A percentile compares a stretch with the other conserved stretches of the same genome.
Conservation (phyloP, 805 yeast species). For the Candida yuanshanica region DNA sequence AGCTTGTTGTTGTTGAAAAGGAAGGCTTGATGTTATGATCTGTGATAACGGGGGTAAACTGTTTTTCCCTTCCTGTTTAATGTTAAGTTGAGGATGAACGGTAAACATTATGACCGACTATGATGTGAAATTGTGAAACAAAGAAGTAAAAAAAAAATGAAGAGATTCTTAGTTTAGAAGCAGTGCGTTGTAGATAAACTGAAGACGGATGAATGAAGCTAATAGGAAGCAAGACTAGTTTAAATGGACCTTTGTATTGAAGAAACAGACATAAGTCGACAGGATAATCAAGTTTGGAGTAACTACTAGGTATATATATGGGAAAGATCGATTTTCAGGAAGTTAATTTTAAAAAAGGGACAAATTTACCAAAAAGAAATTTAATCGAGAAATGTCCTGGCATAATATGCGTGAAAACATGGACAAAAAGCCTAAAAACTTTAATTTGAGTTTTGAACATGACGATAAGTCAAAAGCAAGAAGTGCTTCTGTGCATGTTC, state of each 20-base stretch:
- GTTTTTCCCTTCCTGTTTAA: constrained; percentile 9
- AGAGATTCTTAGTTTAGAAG: too few relatives aligned
- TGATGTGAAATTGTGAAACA: not conserved
- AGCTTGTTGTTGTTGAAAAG: constrained; percentile 7
- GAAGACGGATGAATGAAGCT: too few relatives aligned
- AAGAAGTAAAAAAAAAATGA: not conserved
- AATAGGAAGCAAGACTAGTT: too few relatives aligned
- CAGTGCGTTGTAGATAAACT: too few relatives aligned
- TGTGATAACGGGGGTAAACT: constrained; percentile 21
- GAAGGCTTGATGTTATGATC: constrained; percentile 17
- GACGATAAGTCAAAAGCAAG: too few relatives aligned
- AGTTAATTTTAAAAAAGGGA: not conserved
- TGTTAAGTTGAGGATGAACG: constrained; percentile 5
- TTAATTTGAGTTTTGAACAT: not conserved
- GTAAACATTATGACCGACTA: constrained; percentile 12
- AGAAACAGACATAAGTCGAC: too few relatives aligned
- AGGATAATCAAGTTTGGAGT: not conserved
- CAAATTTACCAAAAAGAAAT: not conserved
- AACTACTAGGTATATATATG: not conserved
- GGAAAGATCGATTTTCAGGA: not conserved
- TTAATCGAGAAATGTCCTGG: not conserved
- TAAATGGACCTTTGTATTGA: too few relatives aligned
- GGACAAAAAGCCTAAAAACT: not conserved
- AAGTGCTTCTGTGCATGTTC: too few relatives aligned
- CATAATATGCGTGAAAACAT: not conserved